Evolutionary conservation across 2,329 filamentous ascomycete genomes (phyloP).

Genomic region (Knufia petricola): DNA sequence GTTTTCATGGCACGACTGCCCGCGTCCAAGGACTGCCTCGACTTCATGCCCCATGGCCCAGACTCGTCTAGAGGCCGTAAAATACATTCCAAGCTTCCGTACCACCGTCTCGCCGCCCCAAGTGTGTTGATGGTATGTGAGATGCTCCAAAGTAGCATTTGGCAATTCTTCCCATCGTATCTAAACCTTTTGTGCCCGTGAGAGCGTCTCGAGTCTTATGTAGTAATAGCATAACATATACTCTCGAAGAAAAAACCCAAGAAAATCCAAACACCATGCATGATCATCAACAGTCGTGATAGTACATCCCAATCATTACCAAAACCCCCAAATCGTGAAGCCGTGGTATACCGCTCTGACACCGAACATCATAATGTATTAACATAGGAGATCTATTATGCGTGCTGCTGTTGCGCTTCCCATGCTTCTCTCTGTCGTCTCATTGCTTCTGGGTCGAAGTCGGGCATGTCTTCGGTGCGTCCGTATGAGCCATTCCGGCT

Average conservation of each 20-base stretch:
- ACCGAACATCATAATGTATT: constrained; percentile 5
- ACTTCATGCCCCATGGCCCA: background rate
- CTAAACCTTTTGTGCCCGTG: constrained; percentile 7
- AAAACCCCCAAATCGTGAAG: background rate
- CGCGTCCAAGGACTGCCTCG: background rate
- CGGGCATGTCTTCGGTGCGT: constrained; percentile 29
- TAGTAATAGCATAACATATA: constrained; percentile 3
- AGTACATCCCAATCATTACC: constrained; percentile 5
- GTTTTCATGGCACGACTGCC: too few species aligned
- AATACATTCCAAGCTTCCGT: background rate
- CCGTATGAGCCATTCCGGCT: constrained; percentile 27
- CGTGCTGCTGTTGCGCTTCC: constrained; percentile 33
- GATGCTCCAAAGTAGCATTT: background rate
- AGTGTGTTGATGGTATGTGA: too few species aligned
- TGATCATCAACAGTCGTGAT: constrained; percentile 9
- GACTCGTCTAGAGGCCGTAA: background rate
- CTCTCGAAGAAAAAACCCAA: background rate
- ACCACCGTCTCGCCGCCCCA: background rate
- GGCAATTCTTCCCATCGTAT: background rate
- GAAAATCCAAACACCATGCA: background rate
- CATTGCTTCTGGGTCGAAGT: constrained; percentile 42
- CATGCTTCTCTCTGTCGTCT: constrained; percentile 38
- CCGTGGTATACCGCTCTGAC: background rate
- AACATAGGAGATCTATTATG: constrained; percentile 9
- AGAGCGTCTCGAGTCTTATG: constrained; percentile 3